Evolutionary conservation across 495 filamentous ascomycete species (phyloP).

Genomic region (Neurospora africana): DNA sequence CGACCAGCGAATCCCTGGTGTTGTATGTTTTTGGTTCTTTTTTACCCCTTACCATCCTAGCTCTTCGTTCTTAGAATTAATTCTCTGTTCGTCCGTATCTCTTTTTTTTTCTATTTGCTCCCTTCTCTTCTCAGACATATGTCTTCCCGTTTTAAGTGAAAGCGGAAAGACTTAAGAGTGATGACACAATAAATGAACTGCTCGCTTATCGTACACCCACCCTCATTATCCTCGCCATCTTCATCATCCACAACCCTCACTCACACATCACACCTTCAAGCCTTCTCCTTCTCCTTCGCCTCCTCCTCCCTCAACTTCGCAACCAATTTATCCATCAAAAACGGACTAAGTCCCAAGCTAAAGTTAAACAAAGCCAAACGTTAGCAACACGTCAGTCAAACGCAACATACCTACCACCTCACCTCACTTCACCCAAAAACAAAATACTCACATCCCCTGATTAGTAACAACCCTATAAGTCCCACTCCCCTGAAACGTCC

Average conservation of each 20-base stretch:
- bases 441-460: constrained; percentile 54
- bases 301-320: constrained; percentile 40
- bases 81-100: too few relatives aligned
- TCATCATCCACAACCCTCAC: background rate
- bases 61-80: too few relatives aligned
- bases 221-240: background rate
- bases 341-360: constrained; percentile 47
- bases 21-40: too few relatives aligned
- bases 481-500: constrained; percentile 54
- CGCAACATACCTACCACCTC: background rate
- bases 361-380: constrained; percentile 7
- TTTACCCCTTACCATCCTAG: too few relatives aligned
- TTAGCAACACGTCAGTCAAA: background rate
- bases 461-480: constrained; percentile 61
- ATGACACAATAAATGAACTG: background rate
- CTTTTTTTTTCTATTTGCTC: too few relatives aligned
- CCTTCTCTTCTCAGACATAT: background rate
- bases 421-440: background rate
- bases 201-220: background rate
- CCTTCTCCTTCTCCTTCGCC: constrained; percentile 7
- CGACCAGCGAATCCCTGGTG: too few relatives aligned
- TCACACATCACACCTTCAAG: background rate
- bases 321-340: constrained; percentile 44
- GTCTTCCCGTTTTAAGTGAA: background rate
- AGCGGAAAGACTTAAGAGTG: background rate